Percentiles rank a stretch among this genome's conserved stretches.
phyloP scores from a whole-genome alignment of 164 flowering plant species.

The Warburgia ugandensis region DNA sequence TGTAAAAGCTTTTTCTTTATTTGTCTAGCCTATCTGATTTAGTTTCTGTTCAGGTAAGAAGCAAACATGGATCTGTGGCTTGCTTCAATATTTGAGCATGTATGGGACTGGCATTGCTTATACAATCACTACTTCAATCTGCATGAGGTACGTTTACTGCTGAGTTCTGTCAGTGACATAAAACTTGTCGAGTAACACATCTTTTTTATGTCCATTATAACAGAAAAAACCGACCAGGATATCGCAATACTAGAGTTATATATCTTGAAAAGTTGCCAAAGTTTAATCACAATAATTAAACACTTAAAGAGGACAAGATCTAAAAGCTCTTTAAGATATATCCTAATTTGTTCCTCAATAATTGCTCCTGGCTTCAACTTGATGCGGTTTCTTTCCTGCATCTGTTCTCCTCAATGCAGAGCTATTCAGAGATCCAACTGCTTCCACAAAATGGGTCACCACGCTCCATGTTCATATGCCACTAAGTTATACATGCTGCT shows the following conservation, averaged over 20 bases:
- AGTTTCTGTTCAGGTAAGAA: conserved; percentile 15
- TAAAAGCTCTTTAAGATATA: too few relatives aligned
- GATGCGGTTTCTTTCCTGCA: not conserved
- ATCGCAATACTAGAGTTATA: too few relatives aligned
- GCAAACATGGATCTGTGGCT: conserved; percentile 37
- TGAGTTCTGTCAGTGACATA: not conserved
- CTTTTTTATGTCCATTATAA: too few relatives aligned
- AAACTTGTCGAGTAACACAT: too few relatives aligned
- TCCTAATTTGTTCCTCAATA: too few relatives aligned
- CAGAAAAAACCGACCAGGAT: too few relatives aligned
- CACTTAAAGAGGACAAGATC: too few relatives aligned
- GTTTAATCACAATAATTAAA: too few relatives aligned
- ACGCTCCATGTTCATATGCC: conserved; percentile 45
- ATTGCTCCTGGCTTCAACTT: not conserved
- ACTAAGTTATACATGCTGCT: conserved; percentile 40
- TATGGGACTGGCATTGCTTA: conserved; percentile 33
- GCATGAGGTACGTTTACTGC: conserved; percentile 29
- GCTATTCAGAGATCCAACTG: conserved; percentile 69
- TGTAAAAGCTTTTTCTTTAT: too few relatives aligned
- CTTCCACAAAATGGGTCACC: conserved; percentile 55
- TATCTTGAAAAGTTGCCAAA: too few relatives aligned
- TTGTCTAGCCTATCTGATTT: conserved; percentile 4
- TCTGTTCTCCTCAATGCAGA: conserved; percentile 26
- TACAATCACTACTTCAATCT: conserved; percentile 25
- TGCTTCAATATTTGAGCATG: conserved; percentile 35